A percentile compares a stretch with the other conserved stretches of the same genome.
These are phyloP conservation scores for Trifolium dubium DNA, from an alignment of 306 rosid species.

Conservation along the genomic window DNA sequence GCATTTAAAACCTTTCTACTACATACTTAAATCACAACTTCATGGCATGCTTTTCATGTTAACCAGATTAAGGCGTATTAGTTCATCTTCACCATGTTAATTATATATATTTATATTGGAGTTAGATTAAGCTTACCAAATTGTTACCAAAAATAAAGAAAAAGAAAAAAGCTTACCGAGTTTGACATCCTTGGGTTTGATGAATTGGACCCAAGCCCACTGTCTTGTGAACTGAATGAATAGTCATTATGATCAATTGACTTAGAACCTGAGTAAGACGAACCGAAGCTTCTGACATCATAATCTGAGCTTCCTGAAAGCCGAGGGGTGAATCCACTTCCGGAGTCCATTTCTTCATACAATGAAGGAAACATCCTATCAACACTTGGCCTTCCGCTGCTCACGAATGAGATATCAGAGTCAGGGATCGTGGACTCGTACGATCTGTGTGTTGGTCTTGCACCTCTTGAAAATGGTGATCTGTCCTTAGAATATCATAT, in stretches of 20 bases:
- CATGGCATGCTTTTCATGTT: neutral
- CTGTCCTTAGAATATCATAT: conserved; percentile 49
- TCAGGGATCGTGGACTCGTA: conserved; percentile 52
- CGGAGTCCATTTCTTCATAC: conserved; percentile 48
- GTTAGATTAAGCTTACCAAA: conserved; percentile 43
- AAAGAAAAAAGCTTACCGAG: conserved; percentile 42
- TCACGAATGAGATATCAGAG: conserved; percentile 78
- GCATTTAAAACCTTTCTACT: neutral
- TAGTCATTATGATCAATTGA: conserved; percentile 50
- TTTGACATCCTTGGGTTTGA: conserved; percentile 39
- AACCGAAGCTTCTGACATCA: conserved; percentile 50
- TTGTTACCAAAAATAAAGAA: neutral
- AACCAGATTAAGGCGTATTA: too few species aligned
- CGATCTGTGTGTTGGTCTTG: conserved; percentile 46
- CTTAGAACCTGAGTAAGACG: conserved; percentile 52
- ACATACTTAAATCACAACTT: neutral
- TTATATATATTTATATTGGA: neutral
- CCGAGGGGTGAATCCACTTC: conserved; percentile 42
- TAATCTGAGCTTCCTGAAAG: conserved; percentile 57
- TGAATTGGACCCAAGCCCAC: conserved; percentile 43
- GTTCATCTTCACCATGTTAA: neutral
- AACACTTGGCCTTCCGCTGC: conserved; percentile 62
- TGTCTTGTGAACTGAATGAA: conserved; percentile 56
- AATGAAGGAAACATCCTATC: conserved; percentile 55
- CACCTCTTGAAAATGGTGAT: conserved; percentile 69